A percentile compares a stretch with the other conserved stretches of the same genome.
These are phyloP conservation scores for Penicillium sp. DNA, from an alignment of 2,329 filamentous ascomycete genomes.

Conservation along the genomic window DNA sequence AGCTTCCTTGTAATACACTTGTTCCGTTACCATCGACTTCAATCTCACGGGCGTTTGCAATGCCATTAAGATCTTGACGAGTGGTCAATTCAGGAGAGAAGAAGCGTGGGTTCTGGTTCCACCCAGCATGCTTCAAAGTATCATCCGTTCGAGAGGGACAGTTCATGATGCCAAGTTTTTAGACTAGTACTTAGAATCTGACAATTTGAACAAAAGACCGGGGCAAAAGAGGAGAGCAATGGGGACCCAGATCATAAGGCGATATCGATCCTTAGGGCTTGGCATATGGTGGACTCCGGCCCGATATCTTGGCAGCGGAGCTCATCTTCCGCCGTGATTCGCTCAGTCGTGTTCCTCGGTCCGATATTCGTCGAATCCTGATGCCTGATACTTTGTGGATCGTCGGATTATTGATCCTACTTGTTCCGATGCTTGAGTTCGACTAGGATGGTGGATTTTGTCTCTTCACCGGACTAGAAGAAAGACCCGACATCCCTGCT, in stretches of 20 bases:
- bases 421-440: background rate
- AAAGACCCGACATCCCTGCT: background rate
- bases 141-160: constrained; percentile 58
- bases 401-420: background rate
- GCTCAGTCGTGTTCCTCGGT: background rate
- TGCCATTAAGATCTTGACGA: constrained; percentile 58
- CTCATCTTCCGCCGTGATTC: constrained; percentile 1
- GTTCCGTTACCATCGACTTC: constrained; percentile 12
- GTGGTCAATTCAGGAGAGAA: constrained; percentile 55
- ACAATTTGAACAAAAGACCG: background rate
- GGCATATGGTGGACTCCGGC: constrained; percentile 11
- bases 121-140: constrained; percentile 50
- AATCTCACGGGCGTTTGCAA: constrained; percentile 54
- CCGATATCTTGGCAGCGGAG: constrained; percentile 15
- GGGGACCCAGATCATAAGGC: constrained; percentile 1
- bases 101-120: constrained; percentile 58
- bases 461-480: background rate
- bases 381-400: background rate
- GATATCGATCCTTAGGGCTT: constrained; percentile 12
- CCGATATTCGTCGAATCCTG: constrained; percentile 3
- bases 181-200: background rate
- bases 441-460: background rate
- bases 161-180: constrained; percentile 46
- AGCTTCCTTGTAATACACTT: background rate
- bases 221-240: background rate